Evolutionary conservation across 1,139 yeast genomes (phyloP), one percentile per base, ranked within the genome.

Genomic region (Blastobotrys persicus): DNA sequence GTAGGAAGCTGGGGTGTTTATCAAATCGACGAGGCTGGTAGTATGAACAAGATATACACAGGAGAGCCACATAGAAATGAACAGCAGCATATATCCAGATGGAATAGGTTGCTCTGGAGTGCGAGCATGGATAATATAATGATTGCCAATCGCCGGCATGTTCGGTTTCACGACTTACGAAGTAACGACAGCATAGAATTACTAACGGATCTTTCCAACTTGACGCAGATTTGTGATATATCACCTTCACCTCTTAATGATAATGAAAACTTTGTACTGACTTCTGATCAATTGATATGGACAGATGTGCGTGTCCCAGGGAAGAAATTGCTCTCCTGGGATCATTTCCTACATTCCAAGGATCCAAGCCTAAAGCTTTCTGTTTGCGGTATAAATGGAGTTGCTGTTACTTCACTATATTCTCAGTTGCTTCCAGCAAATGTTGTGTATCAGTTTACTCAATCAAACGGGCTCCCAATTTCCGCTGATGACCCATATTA

Each of bases 241-340:
- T 31, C 46, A 4, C 34, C 38, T 31, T 51, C 54, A 13, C 52
- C 54, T n/a, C 42, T 40, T 28, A 52, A 46, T 16, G 48, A 45
- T 12, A 35, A 53, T 41, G 59, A 62, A 38, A 44, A 57, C 11
- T 58, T 62, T 45, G 54, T 61, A 1, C 54, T 67, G 40, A 59
- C 65, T 1, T 53, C 61, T 4, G 55, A 53, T 7, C 53, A 55
- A 12, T 35, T 67, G 13, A 40, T 46, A 13, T 65, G 68, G 68
- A 41, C 59, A 32, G 66, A 64, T 43, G 44, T 49, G 2, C 53
- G 66, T 16, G 49, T 43, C 18, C 55, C 60, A 1, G 49, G 49
- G 2, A 66, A 66, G 35, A 71, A 85, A 51, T 53, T 79, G 6
- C 59, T 87, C 2, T 77, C 89, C 0, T 84, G 91, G 88, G 83